Evolutionary conservation across 345 rosid genomes (phyloP).

Genomic region (Physaria fendleri): DNA sequence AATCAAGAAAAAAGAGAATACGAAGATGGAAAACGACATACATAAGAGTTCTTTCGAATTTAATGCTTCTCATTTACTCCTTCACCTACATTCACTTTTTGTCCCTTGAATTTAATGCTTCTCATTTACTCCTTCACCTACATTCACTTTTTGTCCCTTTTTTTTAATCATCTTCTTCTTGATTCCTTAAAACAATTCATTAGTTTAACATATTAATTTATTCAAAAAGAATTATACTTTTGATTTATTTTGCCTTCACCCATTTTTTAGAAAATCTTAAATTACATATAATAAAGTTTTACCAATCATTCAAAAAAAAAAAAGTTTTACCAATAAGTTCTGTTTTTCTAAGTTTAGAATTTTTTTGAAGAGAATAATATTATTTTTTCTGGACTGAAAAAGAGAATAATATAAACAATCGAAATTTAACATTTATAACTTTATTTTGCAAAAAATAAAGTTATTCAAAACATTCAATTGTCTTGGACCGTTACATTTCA

Average conservation of each 20-base stretch:
- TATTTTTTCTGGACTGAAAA: too few relatives aligned
- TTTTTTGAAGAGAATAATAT: too few relatives aligned
- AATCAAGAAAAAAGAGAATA: constrained; percentile 20
- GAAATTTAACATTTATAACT: background rate
- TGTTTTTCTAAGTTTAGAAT: background rate
- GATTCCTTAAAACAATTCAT: background rate
- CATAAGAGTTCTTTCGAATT: constrained; percentile 19
- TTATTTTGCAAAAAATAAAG: background rate
- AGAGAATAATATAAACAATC: background rate
- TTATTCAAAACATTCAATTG: background rate
- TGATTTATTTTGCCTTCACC: background rate
- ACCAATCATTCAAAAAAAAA: too few relatives aligned
- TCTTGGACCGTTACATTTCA: constrained; percentile 9
- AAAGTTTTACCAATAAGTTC: too few relatives aligned
- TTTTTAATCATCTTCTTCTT: constrained; percentile 1
- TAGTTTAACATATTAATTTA: background rate
- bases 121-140: too few relatives aligned
- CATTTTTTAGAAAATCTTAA: too few relatives aligned
- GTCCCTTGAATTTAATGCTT: too few relatives aligned
- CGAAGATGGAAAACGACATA: constrained; percentile 25
- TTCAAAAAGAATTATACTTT: too few relatives aligned
- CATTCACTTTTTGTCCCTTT: too few relatives aligned
- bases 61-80: constrained; percentile 32
- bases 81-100: constrained; percentile 28
- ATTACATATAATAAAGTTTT: too few relatives aligned